A percentile compares a stretch with the other conserved stretches of the same genome.
These are phyloP conservation scores for Populus hybrid DNA, from an alignment of 441 rosid genomes.

Conservation along the genomic window DNA sequence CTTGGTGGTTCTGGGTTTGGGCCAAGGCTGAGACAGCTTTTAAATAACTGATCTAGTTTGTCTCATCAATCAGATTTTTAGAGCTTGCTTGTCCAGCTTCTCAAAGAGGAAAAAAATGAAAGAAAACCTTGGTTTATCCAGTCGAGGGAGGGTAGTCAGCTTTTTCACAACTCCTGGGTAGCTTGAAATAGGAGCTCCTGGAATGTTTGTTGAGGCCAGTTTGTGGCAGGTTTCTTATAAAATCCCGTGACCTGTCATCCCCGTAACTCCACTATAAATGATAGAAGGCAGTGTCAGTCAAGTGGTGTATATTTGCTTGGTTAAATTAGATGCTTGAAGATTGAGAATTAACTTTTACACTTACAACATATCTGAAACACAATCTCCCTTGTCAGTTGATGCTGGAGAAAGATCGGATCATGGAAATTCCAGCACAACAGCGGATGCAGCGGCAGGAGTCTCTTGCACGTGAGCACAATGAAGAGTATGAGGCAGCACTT, in stretches of 20 bases:
- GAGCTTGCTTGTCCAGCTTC: neutral
- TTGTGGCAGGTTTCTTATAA: neutral
- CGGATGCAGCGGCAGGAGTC: slow-evolving; percentile 70
- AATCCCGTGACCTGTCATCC: neutral
- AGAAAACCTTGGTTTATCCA: neutral
- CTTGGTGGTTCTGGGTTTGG: neutral
- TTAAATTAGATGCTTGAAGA: neutral
- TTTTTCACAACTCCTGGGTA: neutral
- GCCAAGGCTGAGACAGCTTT: neutral
- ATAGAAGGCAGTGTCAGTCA: neutral
- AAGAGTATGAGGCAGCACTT: slow-evolving; percentile 82
- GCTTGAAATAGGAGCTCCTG: neutral
- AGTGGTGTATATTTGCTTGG: neutral
- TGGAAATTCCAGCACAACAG: slow-evolving; percentile 71
- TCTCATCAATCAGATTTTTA: neutral
- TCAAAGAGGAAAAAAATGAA: neutral
- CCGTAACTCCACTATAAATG: neutral
- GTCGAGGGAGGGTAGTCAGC: neutral
- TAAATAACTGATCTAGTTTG: neutral
- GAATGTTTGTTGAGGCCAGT: neutral
- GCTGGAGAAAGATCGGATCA: slow-evolving; percentile 66
- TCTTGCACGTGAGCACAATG: slow-evolving; percentile 59
- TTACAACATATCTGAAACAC: slow-evolving; percentile 1
- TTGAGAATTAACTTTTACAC: neutral
- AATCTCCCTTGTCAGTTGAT: slow-evolving; percentile 44